phyloP scores from a whole-genome alignment of 208 protist genomes.

The Leishmania tropica region DNA sequence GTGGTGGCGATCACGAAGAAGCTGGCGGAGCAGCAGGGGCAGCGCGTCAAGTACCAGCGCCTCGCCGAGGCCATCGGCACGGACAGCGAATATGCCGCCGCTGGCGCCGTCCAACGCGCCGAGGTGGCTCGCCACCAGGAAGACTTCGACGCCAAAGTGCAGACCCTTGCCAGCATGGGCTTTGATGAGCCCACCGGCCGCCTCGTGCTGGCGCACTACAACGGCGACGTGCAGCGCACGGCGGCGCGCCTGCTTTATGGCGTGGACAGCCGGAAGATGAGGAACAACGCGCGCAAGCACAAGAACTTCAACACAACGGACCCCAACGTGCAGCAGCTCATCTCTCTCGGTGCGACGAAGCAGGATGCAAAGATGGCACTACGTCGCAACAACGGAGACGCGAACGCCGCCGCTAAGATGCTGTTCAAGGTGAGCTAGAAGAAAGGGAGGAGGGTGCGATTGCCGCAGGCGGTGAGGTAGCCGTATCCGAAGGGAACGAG shows the following conservation, averaged over 20 bases:
- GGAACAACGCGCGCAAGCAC: conserved; percentile 54
- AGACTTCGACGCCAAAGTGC: conserved; percentile 69
- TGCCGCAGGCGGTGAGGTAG: background rate
- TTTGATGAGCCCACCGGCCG: conserved; percentile 50
- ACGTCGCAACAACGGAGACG: conserved; percentile 59
- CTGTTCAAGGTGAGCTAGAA: conserved; percentile 44
- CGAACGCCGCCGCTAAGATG: conserved; percentile 54
- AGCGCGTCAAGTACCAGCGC: conserved; percentile 54
- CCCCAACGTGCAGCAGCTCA: conserved; percentile 69
- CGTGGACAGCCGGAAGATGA: conserved; percentile 43
- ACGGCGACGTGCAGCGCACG: conserved; percentile 75
- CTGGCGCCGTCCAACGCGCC: conserved; percentile 38
- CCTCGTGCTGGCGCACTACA: conserved; percentile 76
- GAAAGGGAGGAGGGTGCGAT: background rate
- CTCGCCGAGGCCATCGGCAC: conserved; percentile 63
- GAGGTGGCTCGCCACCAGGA: conserved; percentile 30
- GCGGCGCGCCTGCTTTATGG: conserved; percentile 65
- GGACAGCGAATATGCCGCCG: conserved; percentile 28
- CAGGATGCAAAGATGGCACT: conserved; percentile 73
- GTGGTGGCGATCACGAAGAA: conserved; percentile 59
- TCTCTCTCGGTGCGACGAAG: conserved; percentile 72
- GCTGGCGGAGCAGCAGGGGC: conserved; percentile 52
- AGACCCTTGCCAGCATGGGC: conserved; percentile 51
- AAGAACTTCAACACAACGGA: conserved; percentile 69
- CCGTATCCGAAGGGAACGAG: background rate